Percentiles rank a stretch among this genome's conserved stretches.
These are phyloP conservation scores for Bipolaris zeicola DNA, from an alignment of 2,329 filamentous ascomycete genomes.

Conservation along the genomic window DNA sequence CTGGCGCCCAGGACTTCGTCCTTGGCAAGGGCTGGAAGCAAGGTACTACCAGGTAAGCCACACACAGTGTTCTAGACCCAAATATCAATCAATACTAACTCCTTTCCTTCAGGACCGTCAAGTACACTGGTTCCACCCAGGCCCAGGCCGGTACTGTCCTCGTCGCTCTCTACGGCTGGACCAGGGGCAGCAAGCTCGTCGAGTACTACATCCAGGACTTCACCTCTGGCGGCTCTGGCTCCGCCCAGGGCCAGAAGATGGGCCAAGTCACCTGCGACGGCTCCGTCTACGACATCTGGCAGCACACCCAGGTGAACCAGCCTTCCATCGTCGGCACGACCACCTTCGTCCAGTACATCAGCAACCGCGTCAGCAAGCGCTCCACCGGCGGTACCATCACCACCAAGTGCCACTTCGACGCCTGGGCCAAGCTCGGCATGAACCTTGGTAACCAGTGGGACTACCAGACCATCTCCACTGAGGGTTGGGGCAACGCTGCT, in stretches of 20 bases:
- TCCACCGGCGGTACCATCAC: constrained; percentile 38
- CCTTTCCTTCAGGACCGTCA: constrained; percentile 28
- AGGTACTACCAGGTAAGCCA: constrained; percentile 32
- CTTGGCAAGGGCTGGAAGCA: constrained; percentile 43
- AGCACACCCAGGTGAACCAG: constrained; percentile 46
- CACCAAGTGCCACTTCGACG: constrained; percentile 40
- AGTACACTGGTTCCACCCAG: constrained; percentile 34
- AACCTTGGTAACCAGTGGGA: constrained; percentile 32
- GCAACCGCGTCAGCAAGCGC: constrained; percentile 34
- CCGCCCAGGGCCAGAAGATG: constrained; percentile 35
- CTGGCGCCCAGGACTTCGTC: constrained; percentile 39
- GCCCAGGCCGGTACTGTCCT: constrained; percentile 34
- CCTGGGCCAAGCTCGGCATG: constrained; percentile 34
- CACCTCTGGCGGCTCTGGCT: constrained; percentile 50
- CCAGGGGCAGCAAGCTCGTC: constrained; percentile 53
- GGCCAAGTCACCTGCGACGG: constrained; percentile 39
- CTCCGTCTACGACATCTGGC: constrained; percentile 40
- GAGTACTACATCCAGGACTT: constrained; percentile 60
- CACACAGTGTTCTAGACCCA: background rate
- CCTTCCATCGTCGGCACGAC: constrained; percentile 56
- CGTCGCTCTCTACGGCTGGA: constrained; percentile 61
- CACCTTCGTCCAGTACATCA: constrained; percentile 60
- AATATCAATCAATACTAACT: background rate
- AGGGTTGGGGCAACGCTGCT: constrained; percentile 38
- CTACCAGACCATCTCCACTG: constrained; percentile 38